These are phyloP conservation scores for Diaporthe nobilis DNA, from an alignment of 2,329 filamentous ascomycete genomes.

Conservation along the genomic window DNA sequence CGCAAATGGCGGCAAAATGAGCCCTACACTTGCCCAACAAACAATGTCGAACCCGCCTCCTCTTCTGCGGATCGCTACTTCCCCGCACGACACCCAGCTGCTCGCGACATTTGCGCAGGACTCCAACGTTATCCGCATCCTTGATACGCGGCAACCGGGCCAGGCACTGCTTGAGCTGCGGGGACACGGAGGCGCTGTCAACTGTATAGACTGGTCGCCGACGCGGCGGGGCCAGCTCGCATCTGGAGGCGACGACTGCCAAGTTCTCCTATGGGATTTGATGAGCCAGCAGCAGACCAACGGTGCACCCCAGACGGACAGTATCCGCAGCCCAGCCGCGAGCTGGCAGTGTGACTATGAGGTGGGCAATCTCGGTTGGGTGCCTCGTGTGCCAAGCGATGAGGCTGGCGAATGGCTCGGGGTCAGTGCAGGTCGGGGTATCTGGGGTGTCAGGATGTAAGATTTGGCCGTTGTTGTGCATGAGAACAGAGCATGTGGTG, in stretches of 20 bases:
- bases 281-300: conserved; percentile 71
- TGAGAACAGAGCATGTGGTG: not conserved
- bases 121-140: conserved; percentile 90
- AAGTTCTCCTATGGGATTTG: conserved; percentile 95
- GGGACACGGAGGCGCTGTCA: conserved; percentile 87
- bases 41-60: conserved; percentile 84
- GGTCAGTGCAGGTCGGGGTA: conserved; percentile 82
- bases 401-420: conserved; percentile 88
- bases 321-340: conserved; percentile 76
- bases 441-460: conserved; percentile 77
- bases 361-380: conserved; percentile 88
- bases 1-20: conserved; percentile 73
- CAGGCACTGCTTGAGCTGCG: conserved; percentile 94
- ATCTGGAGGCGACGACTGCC: conserved; percentile 91
- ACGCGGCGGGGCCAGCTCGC: conserved; percentile 88
- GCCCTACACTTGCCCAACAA: conserved; percentile 82
- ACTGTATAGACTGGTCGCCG: conserved; percentile 97
- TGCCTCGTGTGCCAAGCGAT: conserved; percentile 76
- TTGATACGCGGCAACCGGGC: conserved; percentile 95
- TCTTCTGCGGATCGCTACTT: conserved; percentile 85
- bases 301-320: conserved; percentile 67
- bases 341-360: conserved; percentile 91
- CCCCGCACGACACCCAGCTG: conserved; percentile 94
- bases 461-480: not conserved
- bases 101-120: conserved; percentile 98